Evolutionary conservation across 441 rosid genomes (phyloP).

Genomic region (Jatropha podagrica): DNA sequence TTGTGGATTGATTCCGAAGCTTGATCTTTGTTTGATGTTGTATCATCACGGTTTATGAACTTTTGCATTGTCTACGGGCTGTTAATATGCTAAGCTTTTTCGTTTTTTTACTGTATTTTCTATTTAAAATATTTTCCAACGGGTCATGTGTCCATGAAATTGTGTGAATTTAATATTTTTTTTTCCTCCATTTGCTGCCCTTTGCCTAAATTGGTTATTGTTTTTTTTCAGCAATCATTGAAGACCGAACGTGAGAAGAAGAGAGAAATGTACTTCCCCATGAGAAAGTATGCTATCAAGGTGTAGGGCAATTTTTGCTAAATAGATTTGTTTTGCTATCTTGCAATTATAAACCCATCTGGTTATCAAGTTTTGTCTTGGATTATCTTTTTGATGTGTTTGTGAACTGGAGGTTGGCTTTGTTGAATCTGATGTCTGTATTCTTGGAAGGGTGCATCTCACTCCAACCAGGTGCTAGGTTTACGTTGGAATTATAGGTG

Average conservation of each 20-base stretch:
- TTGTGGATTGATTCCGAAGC: too few relatives aligned
- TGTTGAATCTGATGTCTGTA: neutral
- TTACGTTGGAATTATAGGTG: conserved; percentile 9
- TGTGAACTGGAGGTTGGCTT: conserved; percentile 10
- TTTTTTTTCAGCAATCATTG: conserved; percentile 31
- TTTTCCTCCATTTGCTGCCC: too few relatives aligned
- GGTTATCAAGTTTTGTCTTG: conserved; percentile 22
- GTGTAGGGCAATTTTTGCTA: conserved; percentile 20
- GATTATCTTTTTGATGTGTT: conserved; percentile 10
- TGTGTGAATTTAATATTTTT: too few relatives aligned
- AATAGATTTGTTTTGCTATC: conserved; percentile 14
- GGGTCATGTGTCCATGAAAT: too few relatives aligned
- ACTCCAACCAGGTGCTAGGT: conserved; percentile 4
- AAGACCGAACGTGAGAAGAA: conserved; percentile 39
- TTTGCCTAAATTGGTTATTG: neutral
- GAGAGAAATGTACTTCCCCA: conserved; percentile 38
- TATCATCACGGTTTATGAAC: too few relatives aligned
- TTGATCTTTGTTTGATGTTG: too few relatives aligned
- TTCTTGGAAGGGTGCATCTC: conserved; percentile 13
- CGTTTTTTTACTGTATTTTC: too few relatives aligned
- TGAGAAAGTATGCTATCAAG: conserved; percentile 41
- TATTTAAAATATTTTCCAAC: neutral
- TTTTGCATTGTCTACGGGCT: too few relatives aligned
- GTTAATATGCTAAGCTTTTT: too few relatives aligned
- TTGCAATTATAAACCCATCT: conserved; percentile 16